Evolutionary conservation across 768 basidiomycete species (phyloP).

Genomic region (Leccinum variicolor): DNA sequence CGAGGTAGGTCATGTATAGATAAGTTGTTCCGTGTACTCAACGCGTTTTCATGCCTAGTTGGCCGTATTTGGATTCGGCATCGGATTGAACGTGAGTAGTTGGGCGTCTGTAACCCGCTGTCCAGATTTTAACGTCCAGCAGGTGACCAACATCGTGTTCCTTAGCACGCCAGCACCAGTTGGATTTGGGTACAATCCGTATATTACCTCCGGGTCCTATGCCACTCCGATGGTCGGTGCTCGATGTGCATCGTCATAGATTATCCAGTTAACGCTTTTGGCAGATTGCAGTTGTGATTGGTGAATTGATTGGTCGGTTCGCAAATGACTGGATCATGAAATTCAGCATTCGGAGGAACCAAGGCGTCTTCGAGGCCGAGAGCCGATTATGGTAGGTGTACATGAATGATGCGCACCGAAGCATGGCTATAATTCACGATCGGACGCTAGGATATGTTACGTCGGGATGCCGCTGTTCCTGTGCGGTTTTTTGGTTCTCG

Average conservation of each 20-base stretch:
- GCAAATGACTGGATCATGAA: constrained; percentile 50
- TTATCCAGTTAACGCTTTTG: neutral
- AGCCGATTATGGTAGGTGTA: constrained; percentile 37
- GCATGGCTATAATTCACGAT: neutral
- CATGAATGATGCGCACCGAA: no score
- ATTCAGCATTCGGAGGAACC: constrained; percentile 39
- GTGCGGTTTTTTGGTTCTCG: constrained; percentile 40
- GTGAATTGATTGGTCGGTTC: constrained; percentile 50
- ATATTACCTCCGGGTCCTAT: constrained; percentile 39
- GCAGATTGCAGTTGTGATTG: constrained; percentile 47
- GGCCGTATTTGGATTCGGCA: constrained; percentile 46
- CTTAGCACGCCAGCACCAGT: constrained; percentile 42
- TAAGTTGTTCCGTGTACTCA: neutral
- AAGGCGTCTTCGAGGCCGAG: constrained; percentile 55
- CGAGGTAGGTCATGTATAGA: constrained; percentile 25
- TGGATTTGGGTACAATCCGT: constrained; percentile 45
- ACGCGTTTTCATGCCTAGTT: constrained; percentile 22
- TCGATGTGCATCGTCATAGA: neutral
- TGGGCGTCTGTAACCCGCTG: neutral
- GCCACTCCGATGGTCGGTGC: constrained; percentile 42
- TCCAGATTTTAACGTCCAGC: neutral
- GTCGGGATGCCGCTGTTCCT: constrained; percentile 39
- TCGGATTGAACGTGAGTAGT: constrained; percentile 41
- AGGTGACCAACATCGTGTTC: constrained; percentile 59
- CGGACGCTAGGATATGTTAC: constrained; percentile 33